These are phyloP conservation scores for Austroboletus eburneus DNA, from an alignment of 768 basidiomycete genomes.

Conservation along the genomic window DNA sequence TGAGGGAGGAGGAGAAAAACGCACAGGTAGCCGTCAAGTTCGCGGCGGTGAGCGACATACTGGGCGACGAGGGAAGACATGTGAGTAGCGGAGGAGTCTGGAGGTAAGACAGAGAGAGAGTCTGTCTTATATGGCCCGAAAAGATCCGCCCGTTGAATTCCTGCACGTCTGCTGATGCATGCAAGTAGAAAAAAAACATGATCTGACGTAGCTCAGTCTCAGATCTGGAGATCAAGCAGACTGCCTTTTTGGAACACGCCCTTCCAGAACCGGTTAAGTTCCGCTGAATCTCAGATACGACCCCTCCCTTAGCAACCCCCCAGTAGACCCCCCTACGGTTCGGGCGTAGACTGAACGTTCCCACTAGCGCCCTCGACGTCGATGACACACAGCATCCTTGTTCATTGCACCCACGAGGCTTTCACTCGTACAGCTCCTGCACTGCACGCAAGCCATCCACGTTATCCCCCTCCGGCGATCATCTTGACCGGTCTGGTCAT, in stretches of 20 bases:
- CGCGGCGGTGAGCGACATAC: slow-evolving; percentile 56
- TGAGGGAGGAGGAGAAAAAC: slow-evolving; percentile 14
- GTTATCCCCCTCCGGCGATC: too few species aligned
- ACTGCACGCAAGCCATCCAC: too few species aligned
- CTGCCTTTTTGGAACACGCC: background rate
- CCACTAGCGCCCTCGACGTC: too few species aligned
- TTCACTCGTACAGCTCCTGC: too few species aligned
- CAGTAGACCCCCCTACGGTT: slow-evolving; percentile 5
- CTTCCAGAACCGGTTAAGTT: background rate
- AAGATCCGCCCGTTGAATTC: slow-evolving; percentile 18
- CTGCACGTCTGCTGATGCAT: background rate
- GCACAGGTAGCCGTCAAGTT: slow-evolving; percentile 64
- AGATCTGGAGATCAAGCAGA: slow-evolving; percentile 12
- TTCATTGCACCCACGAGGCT: too few species aligned
- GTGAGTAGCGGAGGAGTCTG: background rate
- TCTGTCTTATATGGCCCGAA: slow-evolving; percentile 6
- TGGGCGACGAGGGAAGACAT: slow-evolving; percentile 40
- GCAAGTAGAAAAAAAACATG: slow-evolving; percentile 7
- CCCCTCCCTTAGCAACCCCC: slow-evolving; percentile 3
- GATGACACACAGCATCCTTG: too few species aligned
- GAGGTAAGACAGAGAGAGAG: background rate
- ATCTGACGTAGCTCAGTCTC: slow-evolving; percentile 15
- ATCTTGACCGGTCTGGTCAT: too few species aligned
- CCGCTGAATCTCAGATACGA: slow-evolving; percentile 12
- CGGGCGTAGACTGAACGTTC: too few species aligned